These are phyloP conservation scores for Zychaea mexicana DNA, from an alignment of 371 early-diverging fungal genomes.

Conservation along the genomic window DNA sequence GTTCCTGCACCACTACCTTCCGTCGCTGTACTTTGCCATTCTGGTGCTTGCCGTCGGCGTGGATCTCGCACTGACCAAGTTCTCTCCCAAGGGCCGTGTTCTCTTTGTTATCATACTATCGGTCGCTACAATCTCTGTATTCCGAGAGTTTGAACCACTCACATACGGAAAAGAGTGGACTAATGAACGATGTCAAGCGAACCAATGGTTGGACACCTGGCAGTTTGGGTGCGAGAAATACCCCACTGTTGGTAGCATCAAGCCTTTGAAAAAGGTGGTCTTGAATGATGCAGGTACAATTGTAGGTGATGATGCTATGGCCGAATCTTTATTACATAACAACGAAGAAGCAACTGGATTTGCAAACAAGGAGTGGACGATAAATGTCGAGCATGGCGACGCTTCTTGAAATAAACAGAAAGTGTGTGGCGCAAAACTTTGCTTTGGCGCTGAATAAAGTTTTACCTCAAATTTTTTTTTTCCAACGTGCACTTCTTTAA, in stretches of 20 bases:
- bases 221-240: slow-evolving; percentile 22
- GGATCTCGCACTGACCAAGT: slow-evolving; percentile 56
- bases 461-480: not conserved
- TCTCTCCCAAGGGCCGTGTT: slow-evolving; percentile 19
- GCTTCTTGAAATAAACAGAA: not conserved
- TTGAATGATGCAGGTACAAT: slow-evolving; percentile 1
- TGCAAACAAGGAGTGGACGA: not conserved
- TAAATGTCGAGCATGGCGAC: not conserved
- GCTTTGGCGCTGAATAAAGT: not conserved
- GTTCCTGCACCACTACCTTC: slow-evolving; percentile 98
- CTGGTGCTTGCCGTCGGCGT: slow-evolving; percentile 69
- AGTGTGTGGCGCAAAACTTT: not conserved
- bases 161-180: slow-evolving; percentile 82
- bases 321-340: slow-evolving; percentile 4
- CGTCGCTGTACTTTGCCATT: slow-evolving; percentile 86
- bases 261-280: slow-evolving; percentile 1
- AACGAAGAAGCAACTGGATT: not conserved
- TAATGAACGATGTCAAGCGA: slow-evolving; percentile 47
- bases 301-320: slow-evolving; percentile 7
- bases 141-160: slow-evolving; percentile 72
- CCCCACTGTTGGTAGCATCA: not conserved
- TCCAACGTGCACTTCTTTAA: slow-evolving; percentile 6
- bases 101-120: slow-evolving; percentile 45
- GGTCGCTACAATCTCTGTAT: slow-evolving; percentile 45
- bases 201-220: slow-evolving; percentile 29